These are phyloP conservation scores for Clavispora vitiphila DNA, from an alignment of 805 yeast genomes.

Conservation along the genomic window DNA sequence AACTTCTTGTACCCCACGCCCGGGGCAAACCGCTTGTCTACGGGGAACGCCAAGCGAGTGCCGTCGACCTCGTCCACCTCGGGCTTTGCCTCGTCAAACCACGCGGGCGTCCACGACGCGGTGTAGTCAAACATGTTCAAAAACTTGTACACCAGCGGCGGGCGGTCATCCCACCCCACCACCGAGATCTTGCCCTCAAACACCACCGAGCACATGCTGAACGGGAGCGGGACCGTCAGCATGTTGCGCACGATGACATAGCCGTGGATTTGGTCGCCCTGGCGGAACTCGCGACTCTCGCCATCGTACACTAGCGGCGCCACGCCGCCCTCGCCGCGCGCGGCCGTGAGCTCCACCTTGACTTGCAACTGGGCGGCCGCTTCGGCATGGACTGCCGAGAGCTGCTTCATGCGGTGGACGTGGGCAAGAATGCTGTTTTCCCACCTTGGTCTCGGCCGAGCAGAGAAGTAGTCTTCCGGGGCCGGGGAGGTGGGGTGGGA, in stretches of 20 bases:
- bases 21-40: slow-evolving; percentile 21
- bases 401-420: slow-evolving; percentile 21
- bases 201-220: slow-evolving; percentile 25
- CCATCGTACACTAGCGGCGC: slow-evolving; percentile 20
- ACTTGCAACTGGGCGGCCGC: slow-evolving; percentile 17
- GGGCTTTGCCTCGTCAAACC: slow-evolving; percentile 9
- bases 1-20: slow-evolving; percentile 28
- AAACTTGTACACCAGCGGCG: slow-evolving; percentile 23
- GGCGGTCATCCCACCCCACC: slow-evolving; percentile 13
- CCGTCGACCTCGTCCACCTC: slow-evolving; percentile 30
- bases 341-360: slow-evolving; percentile 15
- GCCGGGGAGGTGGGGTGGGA: neutral
- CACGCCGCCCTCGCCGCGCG: slow-evolving; percentile 14
- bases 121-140: slow-evolving; percentile 27
- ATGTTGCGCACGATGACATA: slow-evolving; percentile 19
- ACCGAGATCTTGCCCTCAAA: slow-evolving; percentile 25
- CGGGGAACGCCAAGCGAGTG: slow-evolving; percentile 21
- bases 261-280: slow-evolving; percentile 25
- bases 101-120: slow-evolving; percentile 28
- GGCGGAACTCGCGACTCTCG: slow-evolving; percentile 18
- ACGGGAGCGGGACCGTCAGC: slow-evolving; percentile 16
- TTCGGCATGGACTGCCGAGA: slow-evolving; percentile 12
- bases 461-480: neutral
- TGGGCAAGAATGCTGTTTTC: slow-evolving; percentile 31
- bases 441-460: slow-evolving; percentile 17